These are phyloP conservation scores for Vitis hybrid DNA, from an alignment of 177 flowering plant species.

Conservation along the genomic window DNA sequence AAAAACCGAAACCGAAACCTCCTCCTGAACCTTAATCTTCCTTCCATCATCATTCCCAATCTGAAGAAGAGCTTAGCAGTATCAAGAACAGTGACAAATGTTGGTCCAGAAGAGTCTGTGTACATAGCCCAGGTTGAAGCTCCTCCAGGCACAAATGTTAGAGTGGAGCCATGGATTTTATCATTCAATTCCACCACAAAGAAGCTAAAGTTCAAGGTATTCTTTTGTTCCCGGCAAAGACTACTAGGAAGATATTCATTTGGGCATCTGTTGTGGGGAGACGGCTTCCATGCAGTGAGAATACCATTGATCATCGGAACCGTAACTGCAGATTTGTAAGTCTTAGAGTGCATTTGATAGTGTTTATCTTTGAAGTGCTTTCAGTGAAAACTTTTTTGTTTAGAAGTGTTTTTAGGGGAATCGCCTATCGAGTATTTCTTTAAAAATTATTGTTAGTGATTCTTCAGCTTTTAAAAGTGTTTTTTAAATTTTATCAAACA, in stretches of 20 bases:
- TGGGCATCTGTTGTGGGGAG: conserved; percentile 53
- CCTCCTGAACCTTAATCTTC: conserved; percentile 38
- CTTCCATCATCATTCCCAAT: conserved; percentile 52
- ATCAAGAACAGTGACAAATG: conserved; percentile 56
- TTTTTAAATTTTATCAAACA: too few species aligned
- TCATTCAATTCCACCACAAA: conserved; percentile 36
- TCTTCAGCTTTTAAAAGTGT: too few species aligned
- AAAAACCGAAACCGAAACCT: conserved; percentile 1
- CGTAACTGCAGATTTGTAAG: conserved; percentile 27
- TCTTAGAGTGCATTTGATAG: conserved; percentile 3
- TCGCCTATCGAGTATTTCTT: too few species aligned
- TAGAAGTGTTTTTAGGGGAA: too few species aligned
- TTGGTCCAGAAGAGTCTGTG: conserved; percentile 37
- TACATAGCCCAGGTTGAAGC: conserved; percentile 39
- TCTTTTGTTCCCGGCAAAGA: conserved; percentile 18
- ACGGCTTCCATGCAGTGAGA: conserved; percentile 46
- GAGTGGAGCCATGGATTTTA: conserved; percentile 39
- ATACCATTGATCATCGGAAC: conserved; percentile 45
- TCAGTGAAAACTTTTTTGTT: too few species aligned
- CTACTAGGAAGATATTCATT: conserved; percentile 47
- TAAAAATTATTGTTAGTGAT: too few species aligned
- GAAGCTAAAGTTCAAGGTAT: conserved; percentile 40
- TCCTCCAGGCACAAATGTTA: conserved; percentile 41
- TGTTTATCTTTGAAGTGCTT: too few species aligned
- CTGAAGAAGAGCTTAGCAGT: conserved; percentile 33